Conservation (phyloP, 176 grass and related monocot genomes). For the Carex scoparia region DNA sequence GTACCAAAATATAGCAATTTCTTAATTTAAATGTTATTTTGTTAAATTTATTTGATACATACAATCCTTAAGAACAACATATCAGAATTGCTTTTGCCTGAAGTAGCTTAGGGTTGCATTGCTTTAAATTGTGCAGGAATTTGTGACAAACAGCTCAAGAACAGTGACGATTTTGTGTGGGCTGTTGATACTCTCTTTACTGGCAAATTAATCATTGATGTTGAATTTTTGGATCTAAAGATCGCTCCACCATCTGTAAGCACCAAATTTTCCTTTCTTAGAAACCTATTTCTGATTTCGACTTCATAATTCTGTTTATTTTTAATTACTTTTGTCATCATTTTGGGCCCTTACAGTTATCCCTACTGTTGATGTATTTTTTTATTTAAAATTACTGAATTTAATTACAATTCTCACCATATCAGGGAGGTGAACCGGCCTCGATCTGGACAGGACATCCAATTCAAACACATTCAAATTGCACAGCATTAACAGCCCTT, state of each 20-base stretch:
- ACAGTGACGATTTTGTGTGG: slow-evolving; percentile 89
- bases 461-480: slow-evolving; percentile 48
- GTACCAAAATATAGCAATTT: neutral
- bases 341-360: slow-evolving; percentile 17
- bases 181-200: slow-evolving; percentile 59
- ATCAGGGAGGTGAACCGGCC: slow-evolving; percentile 71
- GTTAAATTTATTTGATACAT: neutral
- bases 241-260: slow-evolving; percentile 68
- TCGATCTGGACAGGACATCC: slow-evolving; percentile 69
- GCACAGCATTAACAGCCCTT: slow-evolving; percentile 38
- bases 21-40: neutral
- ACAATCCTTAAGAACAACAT: neutral
- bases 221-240: slow-evolving; percentile 94
- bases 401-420: neutral
- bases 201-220: slow-evolving; percentile 89
- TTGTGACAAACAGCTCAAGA: slow-evolving; percentile 77
- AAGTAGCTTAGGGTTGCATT: slow-evolving; percentile 6
- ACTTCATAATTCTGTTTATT: neutral
- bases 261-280: slow-evolving; percentile 25
- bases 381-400: neutral
- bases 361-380: neutral
- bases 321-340: neutral
- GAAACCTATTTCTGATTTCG: neutral
- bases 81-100: neutral
- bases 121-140: slow-evolving; percentile 45